Conservation (phyloP, 2,329 filamentous ascomycete genomes). For the Nemania sp. region DNA sequence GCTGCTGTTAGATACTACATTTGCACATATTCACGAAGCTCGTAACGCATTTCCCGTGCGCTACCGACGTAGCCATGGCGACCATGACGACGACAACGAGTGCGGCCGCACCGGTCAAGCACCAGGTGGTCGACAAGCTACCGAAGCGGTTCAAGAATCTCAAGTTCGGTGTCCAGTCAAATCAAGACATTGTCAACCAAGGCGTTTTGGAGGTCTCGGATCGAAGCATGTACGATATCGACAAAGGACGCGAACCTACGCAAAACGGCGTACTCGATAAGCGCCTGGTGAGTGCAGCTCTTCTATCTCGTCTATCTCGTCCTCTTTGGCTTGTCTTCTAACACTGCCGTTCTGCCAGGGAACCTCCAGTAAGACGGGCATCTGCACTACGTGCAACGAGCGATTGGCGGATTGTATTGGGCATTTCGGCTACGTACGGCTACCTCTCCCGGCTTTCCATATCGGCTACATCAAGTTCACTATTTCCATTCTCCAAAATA, state of each 20-base stretch:
- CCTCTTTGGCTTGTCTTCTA: background rate
- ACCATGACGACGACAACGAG: constrained; percentile 33
- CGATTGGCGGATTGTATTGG: constrained; percentile 84
- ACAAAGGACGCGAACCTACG: constrained; percentile 74
- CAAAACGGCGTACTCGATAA: constrained; percentile 85
- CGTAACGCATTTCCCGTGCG: background rate
- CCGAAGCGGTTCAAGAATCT: constrained; percentile 92
- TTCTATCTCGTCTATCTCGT: background rate
- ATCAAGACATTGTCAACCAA: constrained; percentile 93
- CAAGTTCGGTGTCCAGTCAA: constrained; percentile 94
- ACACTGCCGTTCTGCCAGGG: constrained; percentile 24
- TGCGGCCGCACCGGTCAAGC: constrained; percentile 61
- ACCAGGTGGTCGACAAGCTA: constrained; percentile 84
- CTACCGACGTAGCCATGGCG: constrained; percentile 34
- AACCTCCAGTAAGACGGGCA: constrained; percentile 79
- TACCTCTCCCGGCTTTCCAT: constrained; percentile 91
- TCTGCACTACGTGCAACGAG: constrained; percentile 82
- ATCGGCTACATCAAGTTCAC: constrained; percentile 95
- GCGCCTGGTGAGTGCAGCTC: constrained; percentile 57
- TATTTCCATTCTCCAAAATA: constrained; percentile 87
- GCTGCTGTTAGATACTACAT: too few species aligned
- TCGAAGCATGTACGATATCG: constrained; percentile 88
- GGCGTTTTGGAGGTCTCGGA: constrained; percentile 94
- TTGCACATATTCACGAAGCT: background rate
- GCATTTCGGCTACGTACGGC: constrained; percentile 90